Evolutionary conservation across 176 grass and related monocot genomes (phyloP), one percentile per base, ranked within the genome.

Genomic region (Sorghum bicolor): DNA sequence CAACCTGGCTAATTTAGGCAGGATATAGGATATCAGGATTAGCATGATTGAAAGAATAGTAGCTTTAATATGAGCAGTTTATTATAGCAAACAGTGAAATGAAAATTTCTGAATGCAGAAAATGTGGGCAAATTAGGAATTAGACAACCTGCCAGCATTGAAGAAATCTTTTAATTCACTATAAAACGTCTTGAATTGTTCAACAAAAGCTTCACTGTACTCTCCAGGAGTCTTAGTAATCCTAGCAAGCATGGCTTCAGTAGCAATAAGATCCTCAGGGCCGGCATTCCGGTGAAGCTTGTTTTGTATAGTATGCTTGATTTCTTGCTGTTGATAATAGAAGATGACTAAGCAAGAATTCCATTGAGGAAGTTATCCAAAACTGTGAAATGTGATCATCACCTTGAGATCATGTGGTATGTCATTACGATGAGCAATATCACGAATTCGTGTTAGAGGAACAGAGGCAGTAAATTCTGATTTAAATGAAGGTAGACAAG

Each of bases 291-390:
- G 84, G 44, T 98, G 96, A 88, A 98, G 92, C 79, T 98, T 98
- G 88, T 98, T 98, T 91, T 98, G 96, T 84, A 98, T 95, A 45
- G 96, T 95, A 88, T 98, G 96, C 73, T 98, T 98, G 61, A 98
- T 98, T 89, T 98, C 96, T 98, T 95, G 92, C 92, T 98, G 87
- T 87, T 82, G 58, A 87, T 74, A 85, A 20, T 37, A 90, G 60
- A 76, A 84, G 47, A 45, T 25, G 82, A 77, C 14, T 87, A 41
- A 76, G 68, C 19, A 77, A 75, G 28, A 86, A 84, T 72, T 70
- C 15, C 62, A 39, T 45, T 37, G 16, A 58, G 4, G 44, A 70
- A 47, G 33, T 82, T 87, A 69, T 22, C 65, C 5, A 14, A 83
- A 26, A 69, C 4, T 70, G 16, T 78, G 10, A 64, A 70, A 82